These are phyloP conservation scores for Sporothrix curviconia DNA, from an alignment of 2,329 filamentous ascomycete genomes.

Conservation along the genomic window DNA sequence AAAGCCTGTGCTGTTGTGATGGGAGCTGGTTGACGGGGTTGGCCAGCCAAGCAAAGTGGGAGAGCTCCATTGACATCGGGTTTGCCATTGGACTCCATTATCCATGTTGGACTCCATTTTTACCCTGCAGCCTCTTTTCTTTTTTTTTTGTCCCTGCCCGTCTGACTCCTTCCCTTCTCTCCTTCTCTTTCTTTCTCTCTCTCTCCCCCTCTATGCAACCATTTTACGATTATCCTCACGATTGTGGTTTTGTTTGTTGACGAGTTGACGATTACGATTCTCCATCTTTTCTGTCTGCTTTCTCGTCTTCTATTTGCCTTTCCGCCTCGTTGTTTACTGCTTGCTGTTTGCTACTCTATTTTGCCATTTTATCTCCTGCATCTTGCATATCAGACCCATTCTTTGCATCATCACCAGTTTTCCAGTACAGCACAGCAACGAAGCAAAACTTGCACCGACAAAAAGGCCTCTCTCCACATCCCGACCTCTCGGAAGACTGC, in stretches of 20 bases:
- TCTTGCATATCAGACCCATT: neutral
- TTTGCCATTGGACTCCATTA: neutral
- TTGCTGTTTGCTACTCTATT: neutral
- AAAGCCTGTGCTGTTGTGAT: neutral
- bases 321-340: neutral
- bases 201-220: neutral
- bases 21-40: neutral
- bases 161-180: neutral
- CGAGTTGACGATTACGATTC: too few relatives aligned
- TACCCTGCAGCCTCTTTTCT: neutral
- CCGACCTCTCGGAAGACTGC: constrained; percentile 6
- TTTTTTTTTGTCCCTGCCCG: neutral
- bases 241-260: neutral
- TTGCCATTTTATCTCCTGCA: neutral
- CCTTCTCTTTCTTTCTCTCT: neutral
- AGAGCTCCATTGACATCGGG: constrained; percentile 7
- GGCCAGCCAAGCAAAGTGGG: too few relatives aligned
- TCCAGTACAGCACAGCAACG: neutral
- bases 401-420: neutral
- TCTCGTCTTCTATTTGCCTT: too few relatives aligned
- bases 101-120: constrained; percentile 1
- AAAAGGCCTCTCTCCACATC: neutral
- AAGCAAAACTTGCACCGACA: neutral
- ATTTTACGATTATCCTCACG: neutral
- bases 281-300: constrained; percentile 4